phyloP scores from a whole-genome alignment of 2,329 filamentous ascomycete species.

The Xylariaceae sp. region DNA sequence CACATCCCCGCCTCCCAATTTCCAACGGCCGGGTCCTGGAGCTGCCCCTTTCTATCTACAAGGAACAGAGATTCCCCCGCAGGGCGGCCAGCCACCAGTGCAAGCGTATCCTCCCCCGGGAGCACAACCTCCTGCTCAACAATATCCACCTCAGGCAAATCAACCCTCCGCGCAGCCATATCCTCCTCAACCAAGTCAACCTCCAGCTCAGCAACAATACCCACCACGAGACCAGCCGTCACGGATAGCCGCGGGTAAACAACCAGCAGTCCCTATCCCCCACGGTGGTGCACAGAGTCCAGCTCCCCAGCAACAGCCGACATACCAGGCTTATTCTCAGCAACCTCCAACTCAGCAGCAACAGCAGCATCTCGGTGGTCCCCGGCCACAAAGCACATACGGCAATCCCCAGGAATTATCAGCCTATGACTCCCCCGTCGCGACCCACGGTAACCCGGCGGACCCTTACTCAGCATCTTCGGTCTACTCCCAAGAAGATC shows the following conservation, averaged over 20 bases:
- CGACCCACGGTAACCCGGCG: conserved; percentile 40
- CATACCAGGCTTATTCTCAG: conserved; percentile 46
- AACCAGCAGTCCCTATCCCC: conserved; percentile 48
- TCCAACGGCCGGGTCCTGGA: conserved; percentile 49
- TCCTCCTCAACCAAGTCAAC: conserved; percentile 25
- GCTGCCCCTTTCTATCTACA: conserved; percentile 64
- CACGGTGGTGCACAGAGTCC: conserved; percentile 52
- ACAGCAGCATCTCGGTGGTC: conserved; percentile 40
- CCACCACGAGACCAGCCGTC: conserved; percentile 51
- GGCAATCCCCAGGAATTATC: conserved; percentile 73
- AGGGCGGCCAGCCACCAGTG: conserved; percentile 24
- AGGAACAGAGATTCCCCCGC: conserved; percentile 50
- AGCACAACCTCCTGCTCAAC: conserved; percentile 29
- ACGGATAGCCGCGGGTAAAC: conserved; percentile 43
- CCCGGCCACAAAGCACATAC: conserved; percentile 64
- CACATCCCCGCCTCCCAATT: conserved; percentile 49
- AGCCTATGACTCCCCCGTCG: conserved; percentile 70
- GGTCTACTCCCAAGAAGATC: conserved; percentile 48
- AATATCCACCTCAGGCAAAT: conserved; percentile 46
- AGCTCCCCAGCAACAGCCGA: conserved; percentile 39
- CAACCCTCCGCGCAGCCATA: conserved; percentile 21
- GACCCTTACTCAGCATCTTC: conserved; percentile 44
- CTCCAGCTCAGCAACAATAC: conserved; percentile 40
- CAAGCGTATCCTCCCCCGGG: conserved; percentile 50
- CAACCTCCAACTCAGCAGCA: no score